Evolutionary conservation across 2,329 filamentous ascomycete species (phyloP).

Genomic region (Cryphonectria radicalis): DNA sequence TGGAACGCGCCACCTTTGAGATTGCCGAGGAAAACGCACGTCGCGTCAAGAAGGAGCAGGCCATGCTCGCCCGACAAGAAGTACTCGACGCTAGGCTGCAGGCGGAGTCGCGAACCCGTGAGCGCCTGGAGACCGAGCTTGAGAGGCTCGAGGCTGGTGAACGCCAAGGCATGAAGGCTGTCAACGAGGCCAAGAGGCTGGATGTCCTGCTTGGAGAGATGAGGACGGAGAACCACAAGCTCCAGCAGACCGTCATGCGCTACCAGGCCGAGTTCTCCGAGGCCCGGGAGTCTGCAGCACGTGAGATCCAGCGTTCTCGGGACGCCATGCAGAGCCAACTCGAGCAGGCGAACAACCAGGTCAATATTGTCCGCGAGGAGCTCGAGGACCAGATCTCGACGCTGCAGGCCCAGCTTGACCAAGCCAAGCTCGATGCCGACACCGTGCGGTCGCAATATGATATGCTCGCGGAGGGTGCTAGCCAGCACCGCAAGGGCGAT

Average conservation of each 20-base stretch:
- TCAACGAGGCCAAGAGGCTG: constrained; percentile 64
- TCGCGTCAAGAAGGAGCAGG: constrained; percentile 78
- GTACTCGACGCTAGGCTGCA: constrained; percentile 78
- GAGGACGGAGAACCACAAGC: constrained; percentile 70
- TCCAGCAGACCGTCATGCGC: constrained; percentile 69
- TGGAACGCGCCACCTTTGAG: constrained; percentile 77
- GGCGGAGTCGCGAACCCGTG: constrained; percentile 71
- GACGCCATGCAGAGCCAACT: constrained; percentile 80
- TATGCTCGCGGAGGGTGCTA: constrained; percentile 81
- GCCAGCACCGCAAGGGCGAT: constrained; percentile 66
- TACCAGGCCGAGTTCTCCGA: constrained; percentile 85
- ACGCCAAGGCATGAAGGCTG: constrained; percentile 66
- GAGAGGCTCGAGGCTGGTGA: constrained; percentile 68
- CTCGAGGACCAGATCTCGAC: constrained; percentile 79
- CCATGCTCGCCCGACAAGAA: constrained; percentile 77
- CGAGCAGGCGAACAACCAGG: constrained; percentile 81
- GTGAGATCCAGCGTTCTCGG: constrained; percentile 81
- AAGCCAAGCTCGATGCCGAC: constrained; percentile 77
- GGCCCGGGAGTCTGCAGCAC: constrained; percentile 76
- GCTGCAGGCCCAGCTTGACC: constrained; percentile 76
- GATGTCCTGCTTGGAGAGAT: constrained; percentile 60
- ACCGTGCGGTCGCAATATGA: constrained; percentile 81
- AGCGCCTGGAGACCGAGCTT: constrained; percentile 69
- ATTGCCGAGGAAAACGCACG: constrained; percentile 81
- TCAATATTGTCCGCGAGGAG: constrained; percentile 80